These are phyloP conservation scores for Pestalotiopsis sp. DNA, from an alignment of 2,329 filamentous ascomycete species.

Conservation along the genomic window DNA sequence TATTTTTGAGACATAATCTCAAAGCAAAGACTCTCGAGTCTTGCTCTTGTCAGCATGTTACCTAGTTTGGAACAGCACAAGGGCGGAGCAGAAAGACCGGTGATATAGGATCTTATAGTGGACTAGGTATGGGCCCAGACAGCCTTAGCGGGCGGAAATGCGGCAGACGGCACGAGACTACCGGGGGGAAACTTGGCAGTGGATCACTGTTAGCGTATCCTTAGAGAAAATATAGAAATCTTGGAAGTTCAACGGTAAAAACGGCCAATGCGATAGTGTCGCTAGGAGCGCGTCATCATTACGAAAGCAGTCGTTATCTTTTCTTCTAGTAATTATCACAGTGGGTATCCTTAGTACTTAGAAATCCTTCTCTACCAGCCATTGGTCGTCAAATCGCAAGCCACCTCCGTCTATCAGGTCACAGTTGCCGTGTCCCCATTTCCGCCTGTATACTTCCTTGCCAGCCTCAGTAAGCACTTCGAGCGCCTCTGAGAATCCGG, in stretches of 20 bases:
- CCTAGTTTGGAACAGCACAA: neutral
- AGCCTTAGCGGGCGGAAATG: neutral
- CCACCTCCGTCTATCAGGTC: constrained; percentile 40
- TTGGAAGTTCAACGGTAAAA: neutral
- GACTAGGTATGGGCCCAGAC: neutral
- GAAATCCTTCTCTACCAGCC: constrained; percentile 44
- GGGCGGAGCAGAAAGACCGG: neutral
- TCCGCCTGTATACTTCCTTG: constrained; percentile 37
- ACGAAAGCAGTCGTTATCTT: neutral
- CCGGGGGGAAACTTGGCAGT: neutral
- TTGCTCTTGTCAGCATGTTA: too few relatives aligned
- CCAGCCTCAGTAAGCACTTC: constrained; percentile 38
- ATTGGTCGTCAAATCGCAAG: constrained; percentile 45
- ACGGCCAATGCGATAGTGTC: neutral
- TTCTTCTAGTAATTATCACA: too few relatives aligned
- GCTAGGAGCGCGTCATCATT: neutral
- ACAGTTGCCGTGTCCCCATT: constrained; percentile 51
- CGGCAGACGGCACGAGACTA: neutral
- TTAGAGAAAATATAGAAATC: neutral
- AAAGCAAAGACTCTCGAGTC: neutral
- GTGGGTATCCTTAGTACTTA: too few relatives aligned
- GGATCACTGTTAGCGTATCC: neutral
- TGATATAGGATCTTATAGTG: neutral
- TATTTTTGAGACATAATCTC: too few relatives aligned
- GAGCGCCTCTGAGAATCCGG: constrained; percentile 37